Base-by-base conservation (phyloP, 2,329 filamentous ascomycete species). In the Ophioceras dolichostomum region DNA sequence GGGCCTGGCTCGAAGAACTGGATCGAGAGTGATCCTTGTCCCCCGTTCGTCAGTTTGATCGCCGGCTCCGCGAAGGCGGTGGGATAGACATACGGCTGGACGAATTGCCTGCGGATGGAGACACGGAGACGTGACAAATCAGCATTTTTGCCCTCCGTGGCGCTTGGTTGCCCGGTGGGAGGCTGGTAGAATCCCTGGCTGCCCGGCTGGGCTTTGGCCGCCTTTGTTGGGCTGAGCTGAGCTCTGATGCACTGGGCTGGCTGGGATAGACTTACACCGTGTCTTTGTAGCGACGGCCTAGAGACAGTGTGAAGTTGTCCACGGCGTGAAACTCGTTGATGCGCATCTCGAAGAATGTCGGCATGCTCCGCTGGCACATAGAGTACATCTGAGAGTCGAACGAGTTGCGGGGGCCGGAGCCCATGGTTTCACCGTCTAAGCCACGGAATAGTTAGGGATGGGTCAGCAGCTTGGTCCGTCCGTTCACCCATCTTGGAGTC, bases 241-340 rank as follows among this genome's bases (percentile, higher is more conserved):
- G n/a, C n/a, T n/a, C n/a, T n/a, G n/a, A n/a, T n/a, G n/a, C n/a
- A n/a, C n/a, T n/a, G n/a, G n/a, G 6, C 16, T 12, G 16, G 10
- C 6, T 18, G 16, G 9, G 10, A 18, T 31, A 6, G 13, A 45
- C 49, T 31, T 37, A 52, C 49, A 45, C 38, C 37, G 45, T 45
- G 33, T 54, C 50, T 10, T 43, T 45, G 38, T 52, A 53, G 16
- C 36, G 46, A 33, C 51, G 50, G 14, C 42, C 41, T n/a, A 52
- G 38, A 32, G 45, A 39, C n/a, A 53, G 26, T 3, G 45, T 41
- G 29, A 54, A 44, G 39, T 50, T 50, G 26, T 39, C 30, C 7
- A 45, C 45, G n/a, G 39, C 40, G 14, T 41, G 30, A 35, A 54
- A 52, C 6, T 16, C 24, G 14, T 41, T 31, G 29, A 52, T 32